These are phyloP conservation scores for Elsinoe fawcettii DNA, from an alignment of 2,329 filamentous ascomycete species.

Conservation along the genomic window DNA sequence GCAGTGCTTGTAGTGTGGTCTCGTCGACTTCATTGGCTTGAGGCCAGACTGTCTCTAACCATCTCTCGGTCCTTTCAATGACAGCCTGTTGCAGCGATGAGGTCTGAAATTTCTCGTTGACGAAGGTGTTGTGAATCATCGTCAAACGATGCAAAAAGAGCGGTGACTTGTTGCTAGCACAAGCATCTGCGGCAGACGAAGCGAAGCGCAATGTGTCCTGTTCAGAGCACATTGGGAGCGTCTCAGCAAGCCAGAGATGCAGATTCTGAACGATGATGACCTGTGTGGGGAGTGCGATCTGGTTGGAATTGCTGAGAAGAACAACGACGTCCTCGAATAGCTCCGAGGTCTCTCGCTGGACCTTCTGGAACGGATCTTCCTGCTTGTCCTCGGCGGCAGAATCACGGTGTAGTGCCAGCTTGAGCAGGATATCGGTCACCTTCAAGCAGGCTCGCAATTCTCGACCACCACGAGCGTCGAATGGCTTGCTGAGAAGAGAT, in stretches of 20 bases:
- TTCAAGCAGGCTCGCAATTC: conserved; percentile 19
- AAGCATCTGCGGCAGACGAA: conserved; percentile 6
- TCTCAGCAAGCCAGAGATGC: conserved; percentile 92
- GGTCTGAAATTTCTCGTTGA: conserved; percentile 5
- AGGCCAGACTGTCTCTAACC: conserved; percentile 94
- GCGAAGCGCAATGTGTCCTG: conserved; percentile 7
- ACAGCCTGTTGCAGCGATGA: neutral
- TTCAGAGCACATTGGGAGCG: conserved; percentile 49
- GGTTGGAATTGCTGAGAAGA: conserved; percentile 10
- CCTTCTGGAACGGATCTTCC: neutral
- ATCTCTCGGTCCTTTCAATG: conserved; percentile 38
- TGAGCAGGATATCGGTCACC: conserved; percentile 18
- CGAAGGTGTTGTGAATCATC: conserved; percentile 57
- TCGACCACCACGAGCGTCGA: conserved; percentile 17
- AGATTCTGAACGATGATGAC: conserved; percentile 94
- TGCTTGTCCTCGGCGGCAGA: conserved; percentile 2
- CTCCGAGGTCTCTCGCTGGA: conserved; percentile 3
- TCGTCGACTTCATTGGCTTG: conserved; percentile 63
- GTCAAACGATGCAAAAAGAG: conserved; percentile 15
- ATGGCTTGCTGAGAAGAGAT: conserved; percentile 17
- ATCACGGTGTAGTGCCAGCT: conserved; percentile 6
- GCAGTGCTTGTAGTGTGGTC: conserved; percentile 87
- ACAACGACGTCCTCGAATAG: conserved; percentile 12
- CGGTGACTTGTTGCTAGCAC: conserved; percentile 13
- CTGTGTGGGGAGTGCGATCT: conserved; percentile 41